These are phyloP conservation scores for Physcomitrium patens DNA, from an alignment of 225 moss, liverwort and hornwort genomes.

Conservation along the genomic window DNA sequence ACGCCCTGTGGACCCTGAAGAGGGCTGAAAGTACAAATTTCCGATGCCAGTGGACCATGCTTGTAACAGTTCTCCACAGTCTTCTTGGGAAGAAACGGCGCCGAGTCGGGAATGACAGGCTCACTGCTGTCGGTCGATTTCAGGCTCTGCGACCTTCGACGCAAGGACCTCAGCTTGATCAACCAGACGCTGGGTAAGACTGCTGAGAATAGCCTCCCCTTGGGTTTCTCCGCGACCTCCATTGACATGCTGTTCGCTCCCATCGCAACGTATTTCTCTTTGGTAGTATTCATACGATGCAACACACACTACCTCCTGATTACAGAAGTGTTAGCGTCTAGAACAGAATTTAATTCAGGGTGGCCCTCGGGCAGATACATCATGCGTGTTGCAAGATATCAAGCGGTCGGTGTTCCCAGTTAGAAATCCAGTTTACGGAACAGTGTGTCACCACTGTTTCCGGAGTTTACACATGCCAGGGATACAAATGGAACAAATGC, in stretches of 20 bases:
- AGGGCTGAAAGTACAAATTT: slow-evolving; percentile 37
- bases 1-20: slow-evolving; percentile 20
- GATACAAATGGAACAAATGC: background rate
- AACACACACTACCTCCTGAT: slow-evolving; percentile 1
- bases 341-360: too few relatives aligned
- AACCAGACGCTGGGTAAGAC: slow-evolving; percentile 54
- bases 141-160: slow-evolving; percentile 35
- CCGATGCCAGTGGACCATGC: slow-evolving; percentile 27
- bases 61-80: slow-evolving; percentile 48
- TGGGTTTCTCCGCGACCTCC: slow-evolving; percentile 37
- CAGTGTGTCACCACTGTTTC: background rate
- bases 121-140: slow-evolving; percentile 29
- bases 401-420: too few relatives aligned
- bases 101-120: slow-evolving; percentile 39
- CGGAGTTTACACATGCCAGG: too few relatives aligned
- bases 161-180: slow-evolving; percentile 43
- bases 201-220: slow-evolving; percentile 33
- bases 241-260: slow-evolving; percentile 9
- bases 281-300: slow-evolving; percentile 17
- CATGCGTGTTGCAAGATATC: too few relatives aligned
- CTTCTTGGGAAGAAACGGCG: slow-evolving; percentile 47
- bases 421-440: background rate
- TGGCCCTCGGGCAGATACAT: too few relatives aligned
- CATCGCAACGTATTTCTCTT: slow-evolving; percentile 12
- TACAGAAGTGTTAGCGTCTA: background rate